phyloP scores from a whole-genome alignment of 2,329 filamentous ascomycete genomes.

The Amphichorda felina region DNA sequence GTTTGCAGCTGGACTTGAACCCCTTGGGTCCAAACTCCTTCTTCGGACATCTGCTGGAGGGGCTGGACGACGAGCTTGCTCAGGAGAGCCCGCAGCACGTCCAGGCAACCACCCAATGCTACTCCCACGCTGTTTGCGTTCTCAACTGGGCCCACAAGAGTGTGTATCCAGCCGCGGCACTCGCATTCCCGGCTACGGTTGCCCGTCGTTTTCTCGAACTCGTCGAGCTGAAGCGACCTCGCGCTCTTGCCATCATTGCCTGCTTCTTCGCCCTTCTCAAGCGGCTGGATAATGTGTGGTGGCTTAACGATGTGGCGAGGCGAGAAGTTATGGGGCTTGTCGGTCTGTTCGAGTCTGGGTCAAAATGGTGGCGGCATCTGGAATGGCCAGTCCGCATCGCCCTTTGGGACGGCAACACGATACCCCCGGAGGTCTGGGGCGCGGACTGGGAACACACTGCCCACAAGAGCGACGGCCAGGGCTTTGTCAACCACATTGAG shows the following conservation, averaged over 20 bases:
- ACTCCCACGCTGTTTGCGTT: slow-evolving; percentile 52
- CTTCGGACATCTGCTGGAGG: slow-evolving; percentile 48
- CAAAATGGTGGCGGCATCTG: slow-evolving; percentile 48
- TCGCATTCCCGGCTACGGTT: slow-evolving; percentile 54
- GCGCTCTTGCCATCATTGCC: slow-evolving; percentile 51
- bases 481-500: slow-evolving; percentile 22
- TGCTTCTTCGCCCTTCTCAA: slow-evolving; percentile 57
- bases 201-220: slow-evolving; percentile 48
- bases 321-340: slow-evolving; percentile 55
- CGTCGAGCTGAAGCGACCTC: slow-evolving; percentile 44
- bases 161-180: slow-evolving; percentile 43
- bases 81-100: slow-evolving; percentile 17
- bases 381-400: slow-evolving; percentile 50
- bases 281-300: slow-evolving; percentile 52
- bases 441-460: slow-evolving; percentile 28
- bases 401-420: slow-evolving; percentile 37
- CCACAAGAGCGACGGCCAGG: background rate
- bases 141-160: slow-evolving; percentile 55
- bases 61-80: slow-evolving; percentile 42
- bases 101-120: slow-evolving; percentile 33
- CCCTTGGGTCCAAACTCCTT: slow-evolving; percentile 39
- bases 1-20: slow-evolving; percentile 47
- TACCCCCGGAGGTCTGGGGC: slow-evolving; percentile 47
- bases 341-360: slow-evolving; percentile 44
- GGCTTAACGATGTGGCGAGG: slow-evolving; percentile 54